Conservation (phyloP, 1,139 yeast genomes). For the Yamadazyma aaseri region DNA sequence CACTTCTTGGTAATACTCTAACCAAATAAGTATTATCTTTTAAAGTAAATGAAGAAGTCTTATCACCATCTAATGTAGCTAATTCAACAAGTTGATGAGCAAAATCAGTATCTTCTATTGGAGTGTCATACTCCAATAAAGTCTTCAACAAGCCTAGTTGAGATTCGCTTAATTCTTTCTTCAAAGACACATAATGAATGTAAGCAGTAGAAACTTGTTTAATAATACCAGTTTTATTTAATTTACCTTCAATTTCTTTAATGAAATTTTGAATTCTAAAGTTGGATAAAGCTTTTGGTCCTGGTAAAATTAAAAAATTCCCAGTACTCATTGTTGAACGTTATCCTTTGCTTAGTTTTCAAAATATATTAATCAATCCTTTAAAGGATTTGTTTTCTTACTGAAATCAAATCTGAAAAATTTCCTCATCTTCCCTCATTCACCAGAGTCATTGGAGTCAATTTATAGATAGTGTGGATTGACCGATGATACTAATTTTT, state of each 20-base stretch:
- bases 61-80: slow-evolving; percentile 29
- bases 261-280: slow-evolving; percentile 77
- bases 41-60: slow-evolving; percentile 20
- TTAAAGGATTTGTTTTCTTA: neutral
- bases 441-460: slow-evolving; percentile 10
- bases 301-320: slow-evolving; percentile 64
- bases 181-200: slow-evolving; percentile 77
- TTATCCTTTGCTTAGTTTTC: neutral
- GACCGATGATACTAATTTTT: neutral
- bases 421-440: slow-evolving; percentile 1
- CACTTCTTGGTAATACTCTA: slow-evolving; percentile 86
- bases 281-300: slow-evolving; percentile 86
- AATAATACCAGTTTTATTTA: slow-evolving; percentile 59
- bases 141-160: slow-evolving; percentile 54
- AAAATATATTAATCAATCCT: too few species aligned
- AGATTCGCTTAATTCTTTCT: slow-evolving; percentile 29
- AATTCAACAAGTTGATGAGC: slow-evolving; percentile 43
- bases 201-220: slow-evolving; percentile 70
- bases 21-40: slow-evolving; percentile 60
- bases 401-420: slow-evolving; percentile 2
- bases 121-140: slow-evolving; percentile 73
- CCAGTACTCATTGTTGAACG: slow-evolving; percentile 4
- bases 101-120: slow-evolving; percentile 49
- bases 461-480: neutral
- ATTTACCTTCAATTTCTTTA: slow-evolving; percentile 68